Evolutionary conservation across 768 basidiomycete genomes (phyloP), one percentile per base, ranked within the genome.

Genomic region (Russula brevipes): DNA sequence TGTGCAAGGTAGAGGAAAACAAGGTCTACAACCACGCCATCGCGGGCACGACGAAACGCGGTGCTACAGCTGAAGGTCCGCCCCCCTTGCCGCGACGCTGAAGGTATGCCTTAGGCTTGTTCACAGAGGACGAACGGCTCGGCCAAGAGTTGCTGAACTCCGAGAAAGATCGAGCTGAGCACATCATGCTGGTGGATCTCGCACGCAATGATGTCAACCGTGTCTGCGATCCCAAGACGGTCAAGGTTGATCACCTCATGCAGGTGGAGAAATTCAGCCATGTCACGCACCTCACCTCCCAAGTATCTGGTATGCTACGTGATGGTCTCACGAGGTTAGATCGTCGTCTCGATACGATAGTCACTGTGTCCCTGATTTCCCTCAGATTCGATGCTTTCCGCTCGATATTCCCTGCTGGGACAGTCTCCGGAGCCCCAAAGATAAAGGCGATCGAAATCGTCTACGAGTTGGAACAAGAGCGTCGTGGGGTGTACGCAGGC

Each of bases 161-260:
- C 0, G 91, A 91, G 69, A 99, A 99, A 74, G 97, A 99, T 72
- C 82, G 92, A 36, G 94, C 97, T 46, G 97, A 99, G 72, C 96
- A 99, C 72, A 94, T 98, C 73, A 98, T 98, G 97, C 85, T 99
- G 61, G 93, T 98, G 60, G 97, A 99, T 75, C 82, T 99, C 61
- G 97, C 97, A 7, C 82, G 97, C 17, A 99, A 99, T 78, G 97
- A 99, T 72, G 96, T 99, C 59, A 98, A 99, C 73, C 86, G 97
- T 11, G 92, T 98, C 39, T 98, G 95, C 81, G 84, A 91, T 69
- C 94, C 97, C 7, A 85, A 86, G 73, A 96, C 96, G 0, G 96
- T 98, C 72, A 91, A 96, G 72, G 94, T 99, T 31, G 97, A 98
- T 74, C 86, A 91, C 61, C 81, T 99, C 60, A 97, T 98, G 93